Conservation (phyloP, 139 green algal genomes). For the Tetraselmis striata region DNA sequence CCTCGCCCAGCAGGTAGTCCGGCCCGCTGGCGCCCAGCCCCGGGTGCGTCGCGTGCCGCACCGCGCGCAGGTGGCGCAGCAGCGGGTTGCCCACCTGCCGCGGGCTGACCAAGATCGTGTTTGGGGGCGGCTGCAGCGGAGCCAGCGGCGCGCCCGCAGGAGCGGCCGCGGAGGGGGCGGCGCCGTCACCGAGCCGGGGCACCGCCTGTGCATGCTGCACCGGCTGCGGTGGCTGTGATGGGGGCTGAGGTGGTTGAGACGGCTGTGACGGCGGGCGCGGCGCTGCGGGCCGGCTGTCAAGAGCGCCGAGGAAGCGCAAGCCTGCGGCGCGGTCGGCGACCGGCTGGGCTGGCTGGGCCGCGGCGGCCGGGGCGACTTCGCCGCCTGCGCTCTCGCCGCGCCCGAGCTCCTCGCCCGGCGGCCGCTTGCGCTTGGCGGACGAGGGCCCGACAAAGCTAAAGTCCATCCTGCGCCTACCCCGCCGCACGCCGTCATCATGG, state of each 20-base stretch:
- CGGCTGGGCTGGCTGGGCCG: background rate
- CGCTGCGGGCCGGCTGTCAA: background rate
- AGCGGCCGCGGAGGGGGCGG: background rate
- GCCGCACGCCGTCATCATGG: background rate
- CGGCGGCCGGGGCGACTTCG: too few relatives aligned
- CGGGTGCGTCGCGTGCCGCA: constrained; percentile 8
- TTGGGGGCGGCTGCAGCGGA: constrained; percentile 24
- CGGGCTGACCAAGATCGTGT: constrained; percentile 62
- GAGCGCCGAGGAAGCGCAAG: too few relatives aligned
- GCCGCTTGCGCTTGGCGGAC: background rate
- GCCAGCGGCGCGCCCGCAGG: background rate
- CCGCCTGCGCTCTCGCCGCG: background rate
- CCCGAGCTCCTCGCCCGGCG: background rate
- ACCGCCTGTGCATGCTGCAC: background rate
- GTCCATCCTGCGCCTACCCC: too few relatives aligned
- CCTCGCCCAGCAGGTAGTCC: constrained; percentile 69
- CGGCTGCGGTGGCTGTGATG: background rate
- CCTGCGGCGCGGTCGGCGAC: background rate
- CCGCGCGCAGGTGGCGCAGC: constrained; percentile 65
- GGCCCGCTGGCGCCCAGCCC: constrained; percentile 24
- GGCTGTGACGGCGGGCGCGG: background rate
- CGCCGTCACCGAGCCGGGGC: too few relatives aligned
- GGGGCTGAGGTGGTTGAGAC: background rate
- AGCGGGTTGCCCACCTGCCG: constrained; percentile 86
- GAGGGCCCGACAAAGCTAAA: background rate